phyloP scores from a whole-genome alignment of 257 asterid species.

The Nicotiana otophora region DNA sequence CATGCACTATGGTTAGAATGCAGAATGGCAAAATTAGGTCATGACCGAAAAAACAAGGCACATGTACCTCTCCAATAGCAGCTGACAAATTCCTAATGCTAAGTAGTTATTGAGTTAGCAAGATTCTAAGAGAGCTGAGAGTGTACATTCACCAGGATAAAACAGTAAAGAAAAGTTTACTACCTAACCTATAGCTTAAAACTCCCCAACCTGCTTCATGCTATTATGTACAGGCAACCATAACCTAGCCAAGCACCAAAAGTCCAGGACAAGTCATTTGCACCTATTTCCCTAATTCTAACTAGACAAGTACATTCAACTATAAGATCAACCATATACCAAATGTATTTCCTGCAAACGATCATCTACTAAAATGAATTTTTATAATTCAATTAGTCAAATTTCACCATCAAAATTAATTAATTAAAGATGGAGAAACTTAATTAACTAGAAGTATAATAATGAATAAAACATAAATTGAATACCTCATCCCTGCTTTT shows the following conservation, averaged over 20 bases:
- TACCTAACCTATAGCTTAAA: neutral
- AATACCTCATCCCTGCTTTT: constrained; percentile 57
- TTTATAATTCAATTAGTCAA: neutral
- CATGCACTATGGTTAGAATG: neutral
- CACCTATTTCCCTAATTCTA: neutral
- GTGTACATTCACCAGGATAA: neutral
- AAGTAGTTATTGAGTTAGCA: neutral
- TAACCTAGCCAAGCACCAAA: neutral
- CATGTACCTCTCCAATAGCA: neutral
- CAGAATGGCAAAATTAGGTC: neutral
- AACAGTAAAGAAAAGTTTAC: neutral
- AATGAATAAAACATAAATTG: neutral
- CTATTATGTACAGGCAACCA: neutral
- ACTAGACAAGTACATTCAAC: neutral
- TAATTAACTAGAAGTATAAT: neutral
- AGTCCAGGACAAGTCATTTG: neutral
- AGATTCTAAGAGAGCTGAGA: neutral
- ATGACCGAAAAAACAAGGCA: neutral
- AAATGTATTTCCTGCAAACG: neutral
- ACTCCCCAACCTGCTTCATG: neutral
- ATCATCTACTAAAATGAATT: neutral
- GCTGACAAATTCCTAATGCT: neutral
- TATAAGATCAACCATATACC: neutral
- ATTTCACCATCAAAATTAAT: neutral
- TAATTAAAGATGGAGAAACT: neutral